Evolutionary conservation across 495 filamentous ascomycete species (phyloP).

Genomic region (Penicillium manginii): DNA sequence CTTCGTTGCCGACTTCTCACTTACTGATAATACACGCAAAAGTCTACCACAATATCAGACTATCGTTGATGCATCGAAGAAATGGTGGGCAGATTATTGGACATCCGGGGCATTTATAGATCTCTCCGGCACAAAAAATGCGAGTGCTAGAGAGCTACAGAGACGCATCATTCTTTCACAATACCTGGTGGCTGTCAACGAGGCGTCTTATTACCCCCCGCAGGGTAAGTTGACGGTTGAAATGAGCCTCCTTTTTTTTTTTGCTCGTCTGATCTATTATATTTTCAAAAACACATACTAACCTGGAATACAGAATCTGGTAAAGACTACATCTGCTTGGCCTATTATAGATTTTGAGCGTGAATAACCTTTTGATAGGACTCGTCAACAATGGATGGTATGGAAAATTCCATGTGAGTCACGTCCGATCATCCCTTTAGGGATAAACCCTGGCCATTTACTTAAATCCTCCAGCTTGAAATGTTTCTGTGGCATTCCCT

Average conservation of each 20-base stretch:
- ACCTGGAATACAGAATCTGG: not conserved
- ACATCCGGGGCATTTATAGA: slow-evolving; percentile 9
- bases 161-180: slow-evolving; percentile 11
- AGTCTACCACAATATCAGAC: not conserved
- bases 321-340: not conserved
- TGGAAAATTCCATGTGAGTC: slow-evolving; percentile 23
- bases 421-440: not conserved
- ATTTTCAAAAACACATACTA: too few species aligned
- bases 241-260: not conserved
- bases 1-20: slow-evolving; percentile 1
- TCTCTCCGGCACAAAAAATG: slow-evolving; percentile 4
- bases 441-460: too few species aligned
- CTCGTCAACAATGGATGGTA: slow-evolving; percentile 28
- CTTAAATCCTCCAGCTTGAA: slow-evolving; percentile 35
- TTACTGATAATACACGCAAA: not conserved
- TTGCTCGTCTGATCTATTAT: too few species aligned
- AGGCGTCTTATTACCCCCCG: slow-evolving; percentile 20
- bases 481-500: slow-evolving; percentile 59
- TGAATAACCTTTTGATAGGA: slow-evolving; percentile 3
- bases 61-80: not conserved
- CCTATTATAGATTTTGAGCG: not conserved
- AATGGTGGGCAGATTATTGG: slow-evolving; percentile 14
- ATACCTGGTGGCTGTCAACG: slow-evolving; percentile 15
- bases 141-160: slow-evolving; percentile 11
- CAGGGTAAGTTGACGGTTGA: slow-evolving; percentile 11